Conservation (phyloP, 2,329 filamentous ascomycete species). For the Colletotrichum orchidophilum region DNA sequence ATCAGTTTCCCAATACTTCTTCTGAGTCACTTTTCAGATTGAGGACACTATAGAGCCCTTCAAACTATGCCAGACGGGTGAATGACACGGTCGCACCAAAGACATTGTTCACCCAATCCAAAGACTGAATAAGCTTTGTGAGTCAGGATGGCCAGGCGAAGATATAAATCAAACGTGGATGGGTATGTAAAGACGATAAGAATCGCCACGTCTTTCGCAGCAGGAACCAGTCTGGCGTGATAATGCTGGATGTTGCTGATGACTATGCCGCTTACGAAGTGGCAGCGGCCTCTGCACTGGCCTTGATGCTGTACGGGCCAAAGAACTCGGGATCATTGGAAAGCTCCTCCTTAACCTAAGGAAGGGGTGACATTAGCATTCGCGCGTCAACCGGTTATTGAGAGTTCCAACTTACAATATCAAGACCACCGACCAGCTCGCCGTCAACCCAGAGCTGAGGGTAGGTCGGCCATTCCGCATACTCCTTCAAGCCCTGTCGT, state of each 20-base stretch:
- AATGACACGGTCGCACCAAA: background rate
- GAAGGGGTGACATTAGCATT: slow-evolving; percentile 1
- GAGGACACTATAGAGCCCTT: background rate
- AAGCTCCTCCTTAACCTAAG: slow-evolving; percentile 91
- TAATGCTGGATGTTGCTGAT: background rate
- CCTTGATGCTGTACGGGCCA: slow-evolving; percentile 71
- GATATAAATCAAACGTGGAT: background rate
- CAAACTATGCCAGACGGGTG: background rate
- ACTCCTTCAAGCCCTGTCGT: slow-evolving; percentile 94
- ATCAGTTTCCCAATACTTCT: background rate
- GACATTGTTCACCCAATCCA: background rate
- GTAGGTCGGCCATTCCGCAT: slow-evolving; percentile 98
- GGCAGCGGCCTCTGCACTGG: slow-evolving; percentile 50
- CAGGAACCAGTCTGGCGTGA: background rate
- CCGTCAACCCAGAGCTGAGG: slow-evolving; percentile 94
- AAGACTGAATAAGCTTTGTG: background rate
- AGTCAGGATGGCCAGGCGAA: background rate
- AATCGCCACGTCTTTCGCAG: background rate
- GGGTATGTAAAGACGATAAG: slow-evolving; percentile 6
- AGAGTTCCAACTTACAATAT: slow-evolving; percentile 77
- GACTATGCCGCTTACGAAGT: slow-evolving; percentile 35
- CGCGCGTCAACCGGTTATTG: background rate
- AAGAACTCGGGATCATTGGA: slow-evolving; percentile 86
- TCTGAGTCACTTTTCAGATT: background rate
- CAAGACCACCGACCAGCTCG: slow-evolving; percentile 90